These are phyloP conservation scores for Selaginella moellendorffii DNA, from an alignment of 75 land plant species.

Conservation along the genomic window DNA sequence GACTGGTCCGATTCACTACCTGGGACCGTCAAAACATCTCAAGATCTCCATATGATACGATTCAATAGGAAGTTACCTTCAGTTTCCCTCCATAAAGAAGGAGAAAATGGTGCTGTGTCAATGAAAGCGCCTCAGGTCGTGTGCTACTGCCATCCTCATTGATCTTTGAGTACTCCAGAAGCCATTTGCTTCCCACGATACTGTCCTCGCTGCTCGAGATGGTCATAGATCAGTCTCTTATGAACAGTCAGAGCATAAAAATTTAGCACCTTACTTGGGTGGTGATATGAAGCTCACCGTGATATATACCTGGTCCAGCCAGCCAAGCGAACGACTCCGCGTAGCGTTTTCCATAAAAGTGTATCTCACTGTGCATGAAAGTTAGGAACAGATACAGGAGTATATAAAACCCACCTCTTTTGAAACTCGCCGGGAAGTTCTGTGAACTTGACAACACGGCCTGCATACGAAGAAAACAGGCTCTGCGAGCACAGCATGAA, in stretches of 20 bases:
- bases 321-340: conserved; percentile 93
- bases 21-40: conserved; percentile 22
- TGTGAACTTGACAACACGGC: conserved; percentile 70
- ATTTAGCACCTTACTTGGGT: conserved; percentile 47
- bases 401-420: too few species aligned
- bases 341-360: conserved; percentile 78
- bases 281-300: conserved; percentile 76
- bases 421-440: conserved; percentile 94
- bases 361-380: conserved; percentile 50
- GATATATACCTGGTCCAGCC: conserved; percentile 93
- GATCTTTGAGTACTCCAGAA: conserved; percentile 64
- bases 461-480: conserved; percentile 58
- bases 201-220: conserved; percentile 58
- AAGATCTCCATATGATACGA: neutral
- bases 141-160: conserved; percentile 29
- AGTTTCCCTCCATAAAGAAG: conserved; percentile 64
- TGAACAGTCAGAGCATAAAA: neutral
- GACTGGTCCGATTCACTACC: conserved; percentile 88
- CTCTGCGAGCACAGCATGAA: conserved; percentile 33
- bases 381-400: neutral
- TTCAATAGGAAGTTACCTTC: conserved; percentile 19
- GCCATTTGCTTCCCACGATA: conserved; percentile 87
- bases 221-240: neutral
- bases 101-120: conserved; percentile 81
- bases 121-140: conserved; percentile 71